Evolutionary conservation across 192 early-diverging fungal genomes (phyloP), one percentile per base, ranked within the genome.

Genomic region (Podila horticola): DNA sequence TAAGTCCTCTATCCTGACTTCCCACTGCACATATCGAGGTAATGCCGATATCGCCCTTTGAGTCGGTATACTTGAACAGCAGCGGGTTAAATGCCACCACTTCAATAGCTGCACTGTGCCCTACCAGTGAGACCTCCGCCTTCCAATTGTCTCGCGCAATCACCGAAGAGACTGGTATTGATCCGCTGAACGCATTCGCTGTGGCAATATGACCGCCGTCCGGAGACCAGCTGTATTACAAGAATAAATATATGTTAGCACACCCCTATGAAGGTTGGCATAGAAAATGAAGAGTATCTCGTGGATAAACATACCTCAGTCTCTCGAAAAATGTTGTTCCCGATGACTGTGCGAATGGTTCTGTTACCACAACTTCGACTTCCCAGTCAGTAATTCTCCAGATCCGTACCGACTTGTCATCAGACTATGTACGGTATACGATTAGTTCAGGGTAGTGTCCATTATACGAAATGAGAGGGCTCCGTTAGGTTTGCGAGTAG

Each of bases 131-230:
- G 11, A 95, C 79, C 58, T 95, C 93, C 5, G 92, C 75, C 6
- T 74, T 79, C 96, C 96, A 99, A 15, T 89, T 86, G 26, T 92
- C 90, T 55, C 98, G 74, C 22, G 86, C 82, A 24, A 99, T 88
- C 12, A 98, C 85, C 2, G 97, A 92, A 0, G 96, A 95, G 17
- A 95, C 88, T 34, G 92, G 93, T 57, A 93, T 86, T 34, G 83
- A 82, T 28, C 91, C 92, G 61, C 93, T 96, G 68, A 93, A 94
- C 1, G 95, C 97, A 81, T 97, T 97, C 24, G 95, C 95, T 19
- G 93, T 87, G 2, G 92, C 95, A n/a, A 99, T 87, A 74, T 90
- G 93, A n/a, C 88, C 89, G n/a, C 98, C 98, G 67, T 97, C 96
- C 4, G 98, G 98, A n/a, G 95, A 92, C 97, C 97, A 99, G 70